Conservation (phyloP, 148 eudicot genomes). For the Rhododendron mucronatum region DNA sequence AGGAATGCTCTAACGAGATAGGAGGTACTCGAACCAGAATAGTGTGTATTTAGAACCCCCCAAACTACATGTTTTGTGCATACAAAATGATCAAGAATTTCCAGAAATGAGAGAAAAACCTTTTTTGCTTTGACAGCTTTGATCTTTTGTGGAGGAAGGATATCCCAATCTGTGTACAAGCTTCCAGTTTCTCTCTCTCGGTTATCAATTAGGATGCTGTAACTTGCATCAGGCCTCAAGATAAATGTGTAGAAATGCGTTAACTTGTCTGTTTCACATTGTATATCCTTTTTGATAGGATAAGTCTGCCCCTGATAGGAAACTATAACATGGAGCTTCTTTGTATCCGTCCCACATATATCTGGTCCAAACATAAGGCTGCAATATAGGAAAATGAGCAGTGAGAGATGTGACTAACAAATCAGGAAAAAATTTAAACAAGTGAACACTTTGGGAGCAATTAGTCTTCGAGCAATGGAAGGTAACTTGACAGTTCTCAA, state of each 20-base stretch:
- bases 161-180: slow-evolving; percentile 90
- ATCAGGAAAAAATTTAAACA: background rate
- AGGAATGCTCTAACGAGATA: background rate
- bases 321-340: slow-evolving; percentile 79
- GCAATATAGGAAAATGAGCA: slow-evolving; percentile 22
- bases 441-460: background rate
- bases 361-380: slow-evolving; percentile 98
- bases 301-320: slow-evolving; percentile 92
- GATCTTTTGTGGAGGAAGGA: slow-evolving; percentile 80
- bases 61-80: background rate
- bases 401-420: background rate
- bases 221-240: slow-evolving; percentile 80
- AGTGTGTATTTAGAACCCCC: background rate
- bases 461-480: background rate
- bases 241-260: slow-evolving; percentile 94
- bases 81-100: background rate
- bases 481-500: background rate
- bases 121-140: slow-evolving; percentile 78
- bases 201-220: slow-evolving; percentile 74
- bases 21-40: background rate
- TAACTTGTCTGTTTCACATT: slow-evolving; percentile 96
- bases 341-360: slow-evolving; percentile 84
- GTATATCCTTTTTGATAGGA: slow-evolving; percentile 81
- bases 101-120: slow-evolving; percentile 25
- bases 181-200: slow-evolving; percentile 82